Evolutionary conservation across 2,329 filamentous ascomycete genomes (phyloP).

Genomic region (Calonectria ilicicola): DNA sequence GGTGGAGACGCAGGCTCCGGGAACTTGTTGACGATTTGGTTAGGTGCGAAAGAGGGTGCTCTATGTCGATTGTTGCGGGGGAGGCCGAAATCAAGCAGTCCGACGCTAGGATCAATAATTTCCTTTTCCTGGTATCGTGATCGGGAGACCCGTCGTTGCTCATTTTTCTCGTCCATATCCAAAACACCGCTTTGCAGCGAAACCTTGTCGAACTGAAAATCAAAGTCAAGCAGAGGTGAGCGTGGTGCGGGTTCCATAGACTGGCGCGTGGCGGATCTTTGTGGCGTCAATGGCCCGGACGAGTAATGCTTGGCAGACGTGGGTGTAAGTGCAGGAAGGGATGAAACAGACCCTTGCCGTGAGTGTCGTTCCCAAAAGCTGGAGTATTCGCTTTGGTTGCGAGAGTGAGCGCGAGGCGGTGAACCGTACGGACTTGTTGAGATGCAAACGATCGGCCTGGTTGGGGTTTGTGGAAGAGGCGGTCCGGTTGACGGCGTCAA

Average conservation of each 20-base stretch:
- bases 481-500: conserved; percentile 40
- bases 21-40: conserved; percentile 36
- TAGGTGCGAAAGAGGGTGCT: conserved; percentile 22
- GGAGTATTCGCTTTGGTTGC: conserved; percentile 6
- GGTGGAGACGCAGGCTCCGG: conserved; percentile 33
- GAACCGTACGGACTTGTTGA: background rate
- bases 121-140: conserved; percentile 24
- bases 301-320: conserved; percentile 24
- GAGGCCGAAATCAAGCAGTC: conserved; percentile 26
- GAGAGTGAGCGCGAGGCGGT: conserved; percentile 8
- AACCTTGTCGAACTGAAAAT: conserved; percentile 20
- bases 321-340: conserved; percentile 34
- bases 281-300: conserved; percentile 21
- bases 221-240: conserved; percentile 14
- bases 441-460: conserved; percentile 5
- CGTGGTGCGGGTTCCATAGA: background rate
- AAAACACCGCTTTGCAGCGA: background rate
- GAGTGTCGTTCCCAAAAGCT: conserved; percentile 23
- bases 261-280: background rate
- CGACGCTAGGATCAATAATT: conserved; percentile 25
- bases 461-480: background rate
- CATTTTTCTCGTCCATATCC: background rate
- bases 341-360: conserved; percentile 36
- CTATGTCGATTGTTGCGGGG: conserved; percentile 16
- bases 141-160: conserved; percentile 16